Evolutionary conservation across 2,329 filamentous ascomycete species (phyloP), one percentile per base, ranked within the genome.

Genomic region (Geosmithia flava): DNA sequence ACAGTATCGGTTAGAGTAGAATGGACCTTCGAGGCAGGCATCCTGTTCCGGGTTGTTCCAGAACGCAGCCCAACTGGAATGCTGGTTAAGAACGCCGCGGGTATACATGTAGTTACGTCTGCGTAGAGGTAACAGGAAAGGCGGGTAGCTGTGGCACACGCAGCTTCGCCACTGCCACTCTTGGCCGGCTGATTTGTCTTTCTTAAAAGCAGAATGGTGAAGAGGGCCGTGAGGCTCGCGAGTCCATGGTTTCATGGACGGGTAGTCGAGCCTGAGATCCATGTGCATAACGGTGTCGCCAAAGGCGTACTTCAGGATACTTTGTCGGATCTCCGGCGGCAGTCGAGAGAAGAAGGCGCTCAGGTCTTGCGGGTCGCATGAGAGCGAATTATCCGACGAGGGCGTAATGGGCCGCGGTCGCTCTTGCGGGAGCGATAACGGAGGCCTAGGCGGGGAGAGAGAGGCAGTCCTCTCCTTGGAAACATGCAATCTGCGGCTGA

Each of bases 121-220:
- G 42, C 19, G 23, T 20, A 20, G 23, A 19, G 11, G 41, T 27
- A 17, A n/a, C n/a, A n/a, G 11, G 45, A 39, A 47, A 15, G 42
- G 42, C 17, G 8, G 46, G 7, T 42, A 44, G 7, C 44, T 40
- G 27, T 52, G 50, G 30, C 50, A 50, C n/a, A 46, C 48, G 44
- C 40, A 33, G 44, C 48, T 46, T 8, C 44, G 47, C 50, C 50
- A 52, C n/a, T 15, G 41, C 50, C 50, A 52, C 39, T 41, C 15
- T 5, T 16, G 39, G 7, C 7, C 7, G 15, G 39, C 39, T 16
- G 39, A 41, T 16, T 7, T 6, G 15, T 41, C 39, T 19, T 16
- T 41, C 39, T 16, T 16, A 7, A 7, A 19, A 19, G 39, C 5
- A 16, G 6, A 5, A 16, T 41, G 8, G 33, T 16, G 8, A 39